Conservation (phyloP, 129 eudicot genomes). For the Artemisia annua region DNA sequence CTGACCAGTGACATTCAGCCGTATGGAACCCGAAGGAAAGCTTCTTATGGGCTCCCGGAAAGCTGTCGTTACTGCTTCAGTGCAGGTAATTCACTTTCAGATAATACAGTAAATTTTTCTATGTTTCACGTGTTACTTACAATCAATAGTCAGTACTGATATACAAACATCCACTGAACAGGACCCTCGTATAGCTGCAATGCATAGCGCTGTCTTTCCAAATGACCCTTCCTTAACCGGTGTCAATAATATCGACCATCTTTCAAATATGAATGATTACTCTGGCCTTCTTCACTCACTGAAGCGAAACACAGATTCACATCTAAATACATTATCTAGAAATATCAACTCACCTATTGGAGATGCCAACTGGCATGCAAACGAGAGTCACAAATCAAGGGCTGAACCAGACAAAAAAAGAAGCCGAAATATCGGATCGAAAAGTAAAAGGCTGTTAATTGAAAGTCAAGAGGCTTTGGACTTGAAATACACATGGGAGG, state of each 20-base stretch:
- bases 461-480: conserved; percentile 80
- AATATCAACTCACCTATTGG: conserved; percentile 46
- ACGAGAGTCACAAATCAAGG: conserved; percentile 42
- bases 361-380: conserved; percentile 41
- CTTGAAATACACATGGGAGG: conserved; percentile 93
- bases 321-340: conserved; percentile 47
- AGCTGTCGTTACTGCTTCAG: conserved; percentile 50
- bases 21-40: conserved; percentile 98
- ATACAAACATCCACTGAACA: conserved; percentile 20
- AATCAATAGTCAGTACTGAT: too few relatives aligned
- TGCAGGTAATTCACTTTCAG: conserved; percentile 53
- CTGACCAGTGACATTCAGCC: conserved; percentile 85
- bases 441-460: conserved; percentile 76
- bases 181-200: conserved; percentile 49
- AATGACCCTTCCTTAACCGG: conserved; percentile 12
- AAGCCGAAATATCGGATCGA: conserved; percentile 76
- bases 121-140: too few relatives aligned
- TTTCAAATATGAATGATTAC: conserved; percentile 49
- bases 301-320: conserved; percentile 66
- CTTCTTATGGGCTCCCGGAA: conserved; percentile 96
- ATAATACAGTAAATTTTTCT: too few relatives aligned
- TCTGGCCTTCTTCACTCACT: conserved; percentile 65
- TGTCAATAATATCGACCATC: conserved; percentile 39
- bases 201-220: conserved; percentile 19
- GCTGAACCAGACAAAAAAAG: conserved; percentile 73